Evolutionary conservation across 163 green algal species (phyloP), one percentile per base, ranked within the genome.

Genomic region (Trebouxiophyceae sp.): DNA sequence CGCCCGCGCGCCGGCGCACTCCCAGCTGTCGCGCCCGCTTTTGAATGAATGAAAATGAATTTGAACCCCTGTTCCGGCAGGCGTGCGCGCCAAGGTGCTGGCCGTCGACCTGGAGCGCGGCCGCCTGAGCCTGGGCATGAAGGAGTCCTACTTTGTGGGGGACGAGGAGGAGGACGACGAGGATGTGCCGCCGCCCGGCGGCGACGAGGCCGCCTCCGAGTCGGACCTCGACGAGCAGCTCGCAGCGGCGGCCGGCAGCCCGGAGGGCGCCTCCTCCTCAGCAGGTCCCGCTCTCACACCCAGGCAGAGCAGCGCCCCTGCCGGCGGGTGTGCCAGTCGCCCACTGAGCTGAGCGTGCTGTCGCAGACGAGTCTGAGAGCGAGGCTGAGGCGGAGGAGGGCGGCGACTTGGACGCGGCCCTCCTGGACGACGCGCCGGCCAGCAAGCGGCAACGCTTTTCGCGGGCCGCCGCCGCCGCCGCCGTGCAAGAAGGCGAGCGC

Each of bases 101-200:
- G 70, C 73, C 26, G 65, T 95, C 1, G 87, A 97, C 46, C 16
- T 31, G 0, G 71, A 78, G 0, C 71, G 30, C 5, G 69, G 70
- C 3, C 76, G 81, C 19, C 50, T 96, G 32, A 86, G 74, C 2
- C 80, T 96, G 47, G 78, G 77, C 0, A 69, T 95, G 54, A 92
- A 93, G 75, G 75, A 83, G 8, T 87, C 82, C 1, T 79, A 85
- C 56, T 78, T 95, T 30, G 68, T 62, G 1, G 70, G 26, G 7
- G 68, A 28, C 27, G 67, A 58, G 1, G 63, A 68, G 29, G 24
- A 54, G 29, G 66, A 59, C 19, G 30, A 33, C 3, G 26, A 23
- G 27, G 4, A 19, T 62, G 54, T 20, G 4, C 4, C 12, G n/a
- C 4, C 12, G 24, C 4, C 19, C 5, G 12, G 12, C 26, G 24